phyloP scores from a whole-genome alignment of 331 rosid genomes.

The Pyracantha coccinea region DNA sequence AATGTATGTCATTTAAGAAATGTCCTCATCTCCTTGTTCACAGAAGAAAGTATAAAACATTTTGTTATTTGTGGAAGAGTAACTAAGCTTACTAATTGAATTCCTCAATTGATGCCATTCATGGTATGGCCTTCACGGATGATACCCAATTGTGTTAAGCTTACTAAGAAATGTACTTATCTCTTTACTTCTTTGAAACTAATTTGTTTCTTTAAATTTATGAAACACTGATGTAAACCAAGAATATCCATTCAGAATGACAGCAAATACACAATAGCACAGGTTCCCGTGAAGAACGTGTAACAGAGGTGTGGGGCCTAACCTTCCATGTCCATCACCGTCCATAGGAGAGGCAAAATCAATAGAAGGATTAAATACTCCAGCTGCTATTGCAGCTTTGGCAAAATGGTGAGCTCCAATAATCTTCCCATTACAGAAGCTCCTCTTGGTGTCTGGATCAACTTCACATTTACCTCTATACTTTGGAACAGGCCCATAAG shows the following conservation, averaged over 20 bases:
- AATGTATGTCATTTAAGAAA: not conserved
- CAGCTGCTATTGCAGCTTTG: conserved; percentile 95
- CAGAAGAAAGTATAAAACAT: not conserved
- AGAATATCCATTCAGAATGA: not conserved
- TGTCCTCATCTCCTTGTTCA: not conserved
- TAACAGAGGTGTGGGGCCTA: conserved; percentile 17
- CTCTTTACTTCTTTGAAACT: not conserved
- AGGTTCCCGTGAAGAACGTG: conserved; percentile 4
- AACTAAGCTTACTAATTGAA: conserved; percentile 1
- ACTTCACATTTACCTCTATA: conserved; percentile 95
- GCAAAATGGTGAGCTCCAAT: conserved; percentile 99
- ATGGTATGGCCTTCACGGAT: not conserved
- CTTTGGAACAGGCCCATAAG: conserved; percentile 72
- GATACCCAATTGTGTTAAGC: not conserved
- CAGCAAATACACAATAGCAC: not conserved
- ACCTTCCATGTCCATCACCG: conserved; percentile 99
- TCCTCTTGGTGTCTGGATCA: conserved; percentile 76
- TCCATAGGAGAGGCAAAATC: conserved; percentile 95
- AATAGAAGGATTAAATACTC: conserved; percentile 79
- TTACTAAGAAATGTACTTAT: not conserved
- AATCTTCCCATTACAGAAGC: conserved; percentile 91
- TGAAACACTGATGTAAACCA: not conserved
- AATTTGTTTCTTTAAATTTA: not conserved
- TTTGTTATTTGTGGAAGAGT: not conserved
- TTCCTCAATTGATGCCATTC: not conserved